phyloP scores from a whole-genome alignment of 129 eudicot genomes.

The Chrysanthemum makinoi region DNA sequence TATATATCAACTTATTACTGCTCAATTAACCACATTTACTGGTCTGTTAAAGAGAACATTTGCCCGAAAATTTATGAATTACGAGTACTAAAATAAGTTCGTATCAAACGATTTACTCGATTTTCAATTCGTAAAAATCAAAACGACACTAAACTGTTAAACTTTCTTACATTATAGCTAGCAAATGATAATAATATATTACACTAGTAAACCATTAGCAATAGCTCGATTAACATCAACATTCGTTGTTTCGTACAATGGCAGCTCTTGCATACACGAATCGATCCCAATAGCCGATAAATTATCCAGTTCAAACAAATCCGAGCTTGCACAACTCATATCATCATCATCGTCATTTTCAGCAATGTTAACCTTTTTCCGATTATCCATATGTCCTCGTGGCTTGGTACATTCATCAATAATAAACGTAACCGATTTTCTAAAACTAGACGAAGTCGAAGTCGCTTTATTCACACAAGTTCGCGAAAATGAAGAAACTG shows the following conservation, averaged over 20 bases:
- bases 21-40: too few relatives aligned
- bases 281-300: slow-evolving; percentile 50
- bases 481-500: slow-evolving; percentile 67
- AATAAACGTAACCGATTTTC: slow-evolving; percentile 64
- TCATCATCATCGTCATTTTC: slow-evolving; percentile 47
- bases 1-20: too few relatives aligned
- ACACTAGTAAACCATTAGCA: slow-evolving; percentile 50
- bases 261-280: slow-evolving; percentile 63
- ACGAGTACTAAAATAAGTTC: too few relatives aligned
- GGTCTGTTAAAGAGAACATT: too few relatives aligned
- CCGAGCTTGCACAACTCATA: slow-evolving; percentile 73
- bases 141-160: background rate
- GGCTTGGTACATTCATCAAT: slow-evolving; percentile 40
- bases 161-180: background rate
- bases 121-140: too few relatives aligned
- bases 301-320: slow-evolving; percentile 82
- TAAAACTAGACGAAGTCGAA: slow-evolving; percentile 40
- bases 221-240: slow-evolving; percentile 62
- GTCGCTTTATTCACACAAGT: slow-evolving; percentile 61
- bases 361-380: background rate
- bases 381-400: slow-evolving; percentile 31
- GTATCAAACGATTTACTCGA: too few relatives aligned
- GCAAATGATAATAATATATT: background rate
- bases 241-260: slow-evolving; percentile 81
- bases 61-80: too few relatives aligned